Evolutionary conservation across 345 rosid genomes (phyloP).

Genomic region (Moringa oleifera): DNA sequence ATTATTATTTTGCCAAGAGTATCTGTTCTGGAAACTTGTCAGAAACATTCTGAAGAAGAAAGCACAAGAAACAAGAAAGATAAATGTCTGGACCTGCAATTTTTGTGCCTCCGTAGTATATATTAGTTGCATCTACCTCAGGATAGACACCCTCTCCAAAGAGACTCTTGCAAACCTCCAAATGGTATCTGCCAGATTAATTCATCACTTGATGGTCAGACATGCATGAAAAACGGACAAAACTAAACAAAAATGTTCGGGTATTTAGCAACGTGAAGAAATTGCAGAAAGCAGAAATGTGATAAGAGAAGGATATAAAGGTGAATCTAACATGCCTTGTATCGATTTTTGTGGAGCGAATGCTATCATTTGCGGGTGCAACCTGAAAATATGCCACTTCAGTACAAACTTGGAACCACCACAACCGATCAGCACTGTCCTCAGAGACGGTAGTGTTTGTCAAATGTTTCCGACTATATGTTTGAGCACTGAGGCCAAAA

Average conservation of each 20-base stretch:
- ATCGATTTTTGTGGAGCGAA: conserved; percentile 81
- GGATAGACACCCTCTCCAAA: conserved; percentile 72
- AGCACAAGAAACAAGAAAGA: conserved; percentile 7
- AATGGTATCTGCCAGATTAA: conserved; percentile 53
- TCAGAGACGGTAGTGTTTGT: conserved; percentile 38
- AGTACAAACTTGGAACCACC: conserved; percentile 97
- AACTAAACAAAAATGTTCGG: neutral
- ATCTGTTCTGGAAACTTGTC: too few species aligned
- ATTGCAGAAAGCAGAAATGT: neutral
- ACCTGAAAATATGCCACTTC: conserved; percentile 91
- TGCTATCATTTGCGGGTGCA: conserved; percentile 75
- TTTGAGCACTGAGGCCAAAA: conserved; percentile 36
- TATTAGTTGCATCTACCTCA: conserved; percentile 62
- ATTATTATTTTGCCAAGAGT: neutral
- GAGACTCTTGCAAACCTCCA: conserved; percentile 74
- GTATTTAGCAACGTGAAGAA: conserved; percentile 3
- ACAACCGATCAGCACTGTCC: conserved; percentile 49
- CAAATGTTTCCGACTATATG: conserved; percentile 56
- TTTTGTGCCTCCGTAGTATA: conserved; percentile 77
- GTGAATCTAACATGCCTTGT: conserved; percentile 37
- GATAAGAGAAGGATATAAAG: neutral
- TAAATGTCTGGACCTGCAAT: conserved; percentile 50
- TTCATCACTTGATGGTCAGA: neutral
- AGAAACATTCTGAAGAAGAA: neutral
- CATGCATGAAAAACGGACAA: conserved; percentile 2